Evolutionary conservation across 2,329 filamentous ascomycete genomes (phyloP).

Genomic region (Coniochaeta ligniaria): DNA sequence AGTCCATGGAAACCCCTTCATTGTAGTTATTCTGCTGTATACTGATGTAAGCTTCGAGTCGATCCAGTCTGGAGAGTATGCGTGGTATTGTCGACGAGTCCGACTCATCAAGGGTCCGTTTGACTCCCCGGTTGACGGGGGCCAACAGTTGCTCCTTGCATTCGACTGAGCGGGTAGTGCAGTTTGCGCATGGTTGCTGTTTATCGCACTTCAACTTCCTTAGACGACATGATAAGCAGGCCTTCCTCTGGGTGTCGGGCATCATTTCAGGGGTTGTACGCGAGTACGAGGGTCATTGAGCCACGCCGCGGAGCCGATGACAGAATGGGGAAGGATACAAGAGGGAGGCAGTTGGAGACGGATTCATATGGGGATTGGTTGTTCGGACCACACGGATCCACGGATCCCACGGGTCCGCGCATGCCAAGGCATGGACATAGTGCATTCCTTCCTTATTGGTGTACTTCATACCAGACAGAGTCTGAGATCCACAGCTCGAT

Average conservation of each 20-base stretch:
- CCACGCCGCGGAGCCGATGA: neutral
- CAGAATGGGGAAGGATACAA: too few species aligned
- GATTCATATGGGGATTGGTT: neutral
- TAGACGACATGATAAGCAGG: neutral
- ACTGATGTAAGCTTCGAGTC: neutral
- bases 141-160: neutral
- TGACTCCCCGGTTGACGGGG: neutral
- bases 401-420: neutral
- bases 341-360: neutral
- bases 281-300: neutral
- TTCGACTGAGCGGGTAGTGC: neutral
- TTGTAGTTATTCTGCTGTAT: neutral
- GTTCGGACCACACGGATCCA: neutral
- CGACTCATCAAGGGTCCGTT: neutral
- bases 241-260: neutral
- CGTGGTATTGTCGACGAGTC: neutral
- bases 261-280: neutral
- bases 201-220: constrained; percentile 1
- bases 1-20: neutral
- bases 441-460: too few species aligned
- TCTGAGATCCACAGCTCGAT: neutral
- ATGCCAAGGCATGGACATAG: too few species aligned
- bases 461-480: too few species aligned
- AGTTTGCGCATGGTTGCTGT: constrained; percentile 1
- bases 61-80: neutral